Evolutionary conservation across 352 stramenopile species (phyloP).

Genomic region (Phytophthora idaei): DNA sequence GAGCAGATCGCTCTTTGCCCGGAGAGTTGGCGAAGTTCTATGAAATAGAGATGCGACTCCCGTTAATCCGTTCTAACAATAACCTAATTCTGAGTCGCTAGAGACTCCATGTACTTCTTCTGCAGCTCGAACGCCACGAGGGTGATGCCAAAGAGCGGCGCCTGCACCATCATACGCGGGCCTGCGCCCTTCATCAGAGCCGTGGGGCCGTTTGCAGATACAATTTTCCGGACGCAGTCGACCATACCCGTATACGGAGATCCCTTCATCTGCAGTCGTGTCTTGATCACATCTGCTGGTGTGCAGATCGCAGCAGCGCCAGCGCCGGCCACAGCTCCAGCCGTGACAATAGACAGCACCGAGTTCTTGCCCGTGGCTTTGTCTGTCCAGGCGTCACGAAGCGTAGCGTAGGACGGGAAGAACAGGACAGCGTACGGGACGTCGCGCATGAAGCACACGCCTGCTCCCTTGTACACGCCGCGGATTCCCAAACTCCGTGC

Average conservation of each 20-base stretch:
- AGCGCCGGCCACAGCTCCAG: constrained; percentile 65
- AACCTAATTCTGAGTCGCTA: constrained; percentile 34
- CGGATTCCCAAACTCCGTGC: constrained; percentile 73
- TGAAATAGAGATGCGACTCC: constrained; percentile 11
- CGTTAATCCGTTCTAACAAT: constrained; percentile 1
- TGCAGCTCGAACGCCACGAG: constrained; percentile 87
- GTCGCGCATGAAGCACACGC: constrained; percentile 90
- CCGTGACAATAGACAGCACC: constrained; percentile 64
- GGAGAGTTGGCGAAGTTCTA: constrained; percentile 19
- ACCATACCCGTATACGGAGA: constrained; percentile 81
- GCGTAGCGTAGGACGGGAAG: constrained; percentile 89
- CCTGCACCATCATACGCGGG: constrained; percentile 89
- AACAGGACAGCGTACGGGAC: constrained; percentile 94
- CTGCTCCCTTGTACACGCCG: constrained; percentile 87
- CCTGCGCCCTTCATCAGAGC: constrained; percentile 87
- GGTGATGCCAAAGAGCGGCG: constrained; percentile 86
- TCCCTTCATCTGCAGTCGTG: constrained; percentile 79
- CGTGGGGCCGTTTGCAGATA: constrained; percentile 71
- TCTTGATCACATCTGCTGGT: constrained; percentile 91
- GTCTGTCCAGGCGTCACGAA: constrained; percentile 59
- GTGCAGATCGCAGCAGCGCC: constrained; percentile 66
- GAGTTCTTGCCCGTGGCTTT: constrained; percentile 55
- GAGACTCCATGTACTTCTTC: constrained; percentile 87
- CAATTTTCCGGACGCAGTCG: constrained; percentile 85
- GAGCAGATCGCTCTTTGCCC: not conserved